Conservation (phyloP, 257 asterid genomes). For the Primulina eburnea region DNA sequence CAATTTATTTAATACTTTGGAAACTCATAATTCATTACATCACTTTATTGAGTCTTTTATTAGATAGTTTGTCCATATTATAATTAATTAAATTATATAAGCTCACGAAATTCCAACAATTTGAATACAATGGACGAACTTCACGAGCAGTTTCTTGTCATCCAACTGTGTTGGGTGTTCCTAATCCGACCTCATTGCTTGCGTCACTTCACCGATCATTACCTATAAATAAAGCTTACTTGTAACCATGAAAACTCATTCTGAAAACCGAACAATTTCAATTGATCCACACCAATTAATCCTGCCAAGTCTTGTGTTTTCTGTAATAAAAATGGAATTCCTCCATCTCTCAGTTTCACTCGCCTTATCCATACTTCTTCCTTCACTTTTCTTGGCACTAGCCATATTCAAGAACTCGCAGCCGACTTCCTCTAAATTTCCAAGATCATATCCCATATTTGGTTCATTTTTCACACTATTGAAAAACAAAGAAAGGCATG, state of each 20-base stretch:
- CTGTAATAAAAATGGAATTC: not conserved
- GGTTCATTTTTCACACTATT: conserved; percentile 13
- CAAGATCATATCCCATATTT: conserved; percentile 26
- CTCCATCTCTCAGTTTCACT: not conserved
- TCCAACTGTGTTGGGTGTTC: too few species aligned
- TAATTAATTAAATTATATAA: too few species aligned
- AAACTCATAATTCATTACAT: too few species aligned
- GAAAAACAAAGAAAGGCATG: not conserved
- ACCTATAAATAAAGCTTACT: not conserved
- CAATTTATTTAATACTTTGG: too few species aligned
- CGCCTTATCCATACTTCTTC: not conserved
- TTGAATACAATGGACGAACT: too few species aligned
- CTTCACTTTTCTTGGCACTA: not conserved
- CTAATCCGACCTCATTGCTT: too few species aligned
- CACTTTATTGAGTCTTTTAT: too few species aligned
- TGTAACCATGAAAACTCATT: not conserved
- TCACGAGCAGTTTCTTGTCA: too few species aligned
- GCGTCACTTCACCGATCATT: too few species aligned
- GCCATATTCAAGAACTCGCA: not conserved
- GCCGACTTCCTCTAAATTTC: conserved; percentile 2
- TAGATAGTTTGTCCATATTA: too few species aligned
- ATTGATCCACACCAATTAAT: not conserved
- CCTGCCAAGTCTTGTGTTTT: too few species aligned
- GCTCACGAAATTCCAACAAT: too few species aligned
- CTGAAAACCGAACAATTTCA: not conserved